Evolutionary conservation across 768 basidiomycete genomes (phyloP).

Genomic region (Hypsizygus marmoreus): DNA sequence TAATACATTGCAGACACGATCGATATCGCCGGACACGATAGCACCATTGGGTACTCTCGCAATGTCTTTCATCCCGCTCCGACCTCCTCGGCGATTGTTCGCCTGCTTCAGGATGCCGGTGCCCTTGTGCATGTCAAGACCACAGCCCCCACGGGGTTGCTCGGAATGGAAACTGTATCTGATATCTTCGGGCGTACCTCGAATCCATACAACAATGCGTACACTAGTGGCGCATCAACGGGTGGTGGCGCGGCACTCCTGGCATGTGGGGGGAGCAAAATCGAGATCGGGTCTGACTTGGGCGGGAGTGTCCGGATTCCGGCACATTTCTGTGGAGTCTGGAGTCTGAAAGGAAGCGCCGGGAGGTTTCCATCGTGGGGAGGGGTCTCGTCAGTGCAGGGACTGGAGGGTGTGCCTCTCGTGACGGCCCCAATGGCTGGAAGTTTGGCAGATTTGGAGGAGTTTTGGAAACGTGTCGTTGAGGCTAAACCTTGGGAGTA

Average conservation of each 20-base stretch:
- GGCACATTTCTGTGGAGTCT: slow-evolving; percentile 73
- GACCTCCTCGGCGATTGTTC: slow-evolving; percentile 54
- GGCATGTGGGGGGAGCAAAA: slow-evolving; percentile 62
- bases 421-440: slow-evolving; percentile 62
- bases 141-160: slow-evolving; percentile 55
- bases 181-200: slow-evolving; percentile 62
- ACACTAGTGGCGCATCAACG: slow-evolving; percentile 63
- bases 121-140: slow-evolving; percentile 69
- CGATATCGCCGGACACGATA: slow-evolving; percentile 57
- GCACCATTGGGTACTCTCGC: slow-evolving; percentile 62
- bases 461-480: slow-evolving; percentile 66
- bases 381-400: slow-evolving; percentile 45
- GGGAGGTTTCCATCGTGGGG: slow-evolving; percentile 60
- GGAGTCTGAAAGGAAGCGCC: slow-evolving; percentile 61
- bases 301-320: slow-evolving; percentile 75
- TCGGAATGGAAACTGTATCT: slow-evolving; percentile 58
- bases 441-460: slow-evolving; percentile 61
- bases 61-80: slow-evolving; percentile 44
- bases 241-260: slow-evolving; percentile 72
- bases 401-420: slow-evolving; percentile 58
- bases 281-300: slow-evolving; percentile 74
- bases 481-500: slow-evolving; percentile 67
- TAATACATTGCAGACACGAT: slow-evolving; percentile 38
- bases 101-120: slow-evolving; percentile 60
- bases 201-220: slow-evolving; percentile 60